phyloP scores from a whole-genome alignment of 495 filamentous ascomycete genomes.

The Penicillium atrosanguineum region DNA sequence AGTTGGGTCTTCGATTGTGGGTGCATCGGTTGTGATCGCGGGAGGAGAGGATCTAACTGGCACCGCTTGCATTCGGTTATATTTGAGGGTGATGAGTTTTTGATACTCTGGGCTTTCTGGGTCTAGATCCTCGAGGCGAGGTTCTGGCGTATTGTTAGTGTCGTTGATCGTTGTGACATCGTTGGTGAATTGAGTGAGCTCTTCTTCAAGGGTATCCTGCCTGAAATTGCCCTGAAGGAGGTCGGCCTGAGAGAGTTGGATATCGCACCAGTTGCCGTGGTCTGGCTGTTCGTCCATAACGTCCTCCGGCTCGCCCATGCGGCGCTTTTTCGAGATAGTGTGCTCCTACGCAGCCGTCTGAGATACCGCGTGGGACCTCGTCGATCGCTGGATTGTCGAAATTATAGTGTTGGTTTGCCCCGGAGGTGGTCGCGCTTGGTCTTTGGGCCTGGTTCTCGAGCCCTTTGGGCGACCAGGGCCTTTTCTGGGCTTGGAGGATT shows the following conservation, averaged over 20 bases:
- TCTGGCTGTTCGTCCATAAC: constrained; percentile 5
- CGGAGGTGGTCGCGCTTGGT: neutral
- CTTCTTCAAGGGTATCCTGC: neutral
- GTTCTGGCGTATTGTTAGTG: neutral
- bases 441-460: constrained; percentile 3
- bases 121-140: constrained; percentile 1
- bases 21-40: too few species aligned
- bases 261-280: neutral
- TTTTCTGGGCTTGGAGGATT: constrained; percentile 5
- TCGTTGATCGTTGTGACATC: constrained; percentile 5
- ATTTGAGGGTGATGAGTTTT: constrained; percentile 1
- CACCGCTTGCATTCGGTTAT: neutral
- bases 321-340: neutral
- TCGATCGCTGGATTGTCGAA: constrained; percentile 5
- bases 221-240: too few species aligned
- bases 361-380: neutral
- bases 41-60: neutral
- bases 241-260: neutral
- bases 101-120: constrained; percentile 2
- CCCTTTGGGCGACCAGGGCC: constrained; percentile 2
- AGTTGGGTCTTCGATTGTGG: too few species aligned
- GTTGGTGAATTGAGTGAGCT: constrained; percentile 1
- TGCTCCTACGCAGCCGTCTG: constrained; percentile 3
- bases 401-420: neutral
- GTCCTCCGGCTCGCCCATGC: neutral